These are phyloP conservation scores for Pythium plurisporium DNA, from an alignment of 352 stramenopile species.

Conservation along the genomic window DNA sequence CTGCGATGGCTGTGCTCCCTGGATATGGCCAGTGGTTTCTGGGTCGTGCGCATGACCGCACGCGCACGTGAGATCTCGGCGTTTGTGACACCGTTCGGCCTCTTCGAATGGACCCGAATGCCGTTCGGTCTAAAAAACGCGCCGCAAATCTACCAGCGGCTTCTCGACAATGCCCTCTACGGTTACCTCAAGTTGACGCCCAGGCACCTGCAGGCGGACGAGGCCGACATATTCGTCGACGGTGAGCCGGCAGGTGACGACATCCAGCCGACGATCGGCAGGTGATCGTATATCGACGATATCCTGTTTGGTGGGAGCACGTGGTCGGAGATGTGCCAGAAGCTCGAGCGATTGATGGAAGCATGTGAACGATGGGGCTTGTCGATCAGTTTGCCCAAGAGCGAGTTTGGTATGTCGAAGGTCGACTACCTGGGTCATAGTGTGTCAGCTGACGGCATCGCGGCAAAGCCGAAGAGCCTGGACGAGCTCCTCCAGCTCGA, in stretches of 20 bases:
- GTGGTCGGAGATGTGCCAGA: constrained; percentile 14
- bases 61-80: neutral
- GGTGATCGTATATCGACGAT: constrained; percentile 25
- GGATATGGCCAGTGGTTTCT: neutral
- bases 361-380: constrained; percentile 15
- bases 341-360: constrained; percentile 8
- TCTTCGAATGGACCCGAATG: too few species aligned
- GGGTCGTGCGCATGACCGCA: neutral
- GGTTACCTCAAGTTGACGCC: constrained; percentile 8
- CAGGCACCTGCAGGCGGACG: neutral
- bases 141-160: too few species aligned
- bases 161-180: neutral
- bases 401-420: constrained; percentile 5
- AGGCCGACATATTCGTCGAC: constrained; percentile 8
- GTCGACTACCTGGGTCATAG: constrained; percentile 19
- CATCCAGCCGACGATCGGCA: neutral
- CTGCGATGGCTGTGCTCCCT: neutral
- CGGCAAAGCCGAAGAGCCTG: constrained; percentile 18
- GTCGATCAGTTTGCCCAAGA: constrained; percentile 24
- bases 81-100: too few species aligned
- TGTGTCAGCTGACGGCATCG: neutral
- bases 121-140: too few species aligned
- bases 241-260: neutral
- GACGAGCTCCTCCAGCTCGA: neutral
- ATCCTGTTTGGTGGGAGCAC: constrained; percentile 8